Conservation (phyloP, 345 rosid species). For the Salix suchowensis region DNA sequence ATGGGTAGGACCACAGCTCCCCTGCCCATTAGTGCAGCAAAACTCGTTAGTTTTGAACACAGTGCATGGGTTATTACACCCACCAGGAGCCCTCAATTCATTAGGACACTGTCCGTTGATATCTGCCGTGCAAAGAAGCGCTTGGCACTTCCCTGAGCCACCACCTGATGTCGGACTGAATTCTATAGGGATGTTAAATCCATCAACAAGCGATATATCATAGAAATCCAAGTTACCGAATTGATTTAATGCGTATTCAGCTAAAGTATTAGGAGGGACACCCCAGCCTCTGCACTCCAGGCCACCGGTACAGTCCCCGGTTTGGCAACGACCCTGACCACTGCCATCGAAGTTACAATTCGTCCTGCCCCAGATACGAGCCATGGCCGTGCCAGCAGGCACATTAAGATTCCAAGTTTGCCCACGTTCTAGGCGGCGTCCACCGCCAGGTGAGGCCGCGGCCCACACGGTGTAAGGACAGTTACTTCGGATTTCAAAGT, state of each 20-base stretch:
- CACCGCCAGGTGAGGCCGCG: constrained; percentile 12
- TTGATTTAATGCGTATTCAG: not conserved
- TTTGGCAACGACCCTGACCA: constrained; percentile 12
- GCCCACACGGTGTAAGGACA: constrained; percentile 19
- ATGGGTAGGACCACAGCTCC: constrained; percentile 14
- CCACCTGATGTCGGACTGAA: not conserved
- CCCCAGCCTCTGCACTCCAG: constrained; percentile 4
- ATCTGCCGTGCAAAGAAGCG: not conserved
- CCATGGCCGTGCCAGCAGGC: constrained; percentile 6
- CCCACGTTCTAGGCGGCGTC: constrained; percentile 1
- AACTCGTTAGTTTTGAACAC: constrained; percentile 15
- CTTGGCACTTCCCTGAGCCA: too few relatives aligned
- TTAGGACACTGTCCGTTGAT: constrained; percentile 17
- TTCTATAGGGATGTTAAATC: too few relatives aligned
- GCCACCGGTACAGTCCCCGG: constrained; percentile 18
- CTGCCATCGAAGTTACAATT: constrained; percentile 14
- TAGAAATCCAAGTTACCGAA: too few relatives aligned
- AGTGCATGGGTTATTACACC: constrained; percentile 22
- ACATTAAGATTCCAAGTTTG: constrained; percentile 2
- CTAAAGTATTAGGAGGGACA: not conserved
- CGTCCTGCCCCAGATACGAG: constrained; percentile 25
- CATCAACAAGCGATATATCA: too few relatives aligned
- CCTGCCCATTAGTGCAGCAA: constrained; percentile 17
- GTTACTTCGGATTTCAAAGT: not conserved
- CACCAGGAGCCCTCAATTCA: constrained; percentile 13